Evolutionary conservation across 495 filamentous ascomycete species (phyloP).

Genomic region (Penicillium odoratum): DNA sequence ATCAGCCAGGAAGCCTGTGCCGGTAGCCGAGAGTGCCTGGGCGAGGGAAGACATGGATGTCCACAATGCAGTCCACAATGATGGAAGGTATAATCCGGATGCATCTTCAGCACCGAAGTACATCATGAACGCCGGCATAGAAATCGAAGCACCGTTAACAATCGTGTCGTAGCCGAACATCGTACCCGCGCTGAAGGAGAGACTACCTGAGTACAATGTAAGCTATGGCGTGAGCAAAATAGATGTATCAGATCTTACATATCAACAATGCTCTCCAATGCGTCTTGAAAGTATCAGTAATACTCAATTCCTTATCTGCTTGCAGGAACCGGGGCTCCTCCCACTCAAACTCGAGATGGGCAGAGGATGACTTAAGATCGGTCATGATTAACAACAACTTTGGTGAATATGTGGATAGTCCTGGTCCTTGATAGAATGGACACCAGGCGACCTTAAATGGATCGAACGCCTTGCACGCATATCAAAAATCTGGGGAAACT

Average conservation of each 20-base stretch:
- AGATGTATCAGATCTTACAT: slow-evolving; percentile 5
- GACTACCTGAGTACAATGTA: not conserved
- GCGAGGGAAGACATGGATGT: slow-evolving; percentile 27
- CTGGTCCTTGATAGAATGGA: not conserved
- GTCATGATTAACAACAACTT: slow-evolving; percentile 4
- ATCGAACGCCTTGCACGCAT: not conserved
- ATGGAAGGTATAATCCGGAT: slow-evolving; percentile 21
- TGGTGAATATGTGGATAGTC: not conserved
- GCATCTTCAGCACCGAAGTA: slow-evolving; percentile 25
- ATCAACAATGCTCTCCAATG: slow-evolving; percentile 10
- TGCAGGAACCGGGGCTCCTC: slow-evolving; percentile 10
- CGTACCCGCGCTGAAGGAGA: slow-evolving; percentile 8
- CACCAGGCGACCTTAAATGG: not conserved
- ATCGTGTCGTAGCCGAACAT: slow-evolving; percentile 23
- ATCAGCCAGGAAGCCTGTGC: slow-evolving; percentile 24
- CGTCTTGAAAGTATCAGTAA: not conserved
- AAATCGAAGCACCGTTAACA: slow-evolving; percentile 24
- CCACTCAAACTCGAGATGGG: slow-evolving; percentile 10
- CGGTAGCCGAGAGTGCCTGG: slow-evolving; percentile 22
- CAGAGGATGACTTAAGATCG: slow-evolving; percentile 9
- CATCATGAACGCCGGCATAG: slow-evolving; percentile 29
- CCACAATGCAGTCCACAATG: slow-evolving; percentile 32
- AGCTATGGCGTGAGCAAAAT: not conserved
- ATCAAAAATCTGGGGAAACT: slow-evolving; percentile 12
- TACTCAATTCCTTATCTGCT: slow-evolving; percentile 6